Conservation (phyloP, 805 yeast genomes). For the Wickerhamomyces kurtzmanii region DNA sequence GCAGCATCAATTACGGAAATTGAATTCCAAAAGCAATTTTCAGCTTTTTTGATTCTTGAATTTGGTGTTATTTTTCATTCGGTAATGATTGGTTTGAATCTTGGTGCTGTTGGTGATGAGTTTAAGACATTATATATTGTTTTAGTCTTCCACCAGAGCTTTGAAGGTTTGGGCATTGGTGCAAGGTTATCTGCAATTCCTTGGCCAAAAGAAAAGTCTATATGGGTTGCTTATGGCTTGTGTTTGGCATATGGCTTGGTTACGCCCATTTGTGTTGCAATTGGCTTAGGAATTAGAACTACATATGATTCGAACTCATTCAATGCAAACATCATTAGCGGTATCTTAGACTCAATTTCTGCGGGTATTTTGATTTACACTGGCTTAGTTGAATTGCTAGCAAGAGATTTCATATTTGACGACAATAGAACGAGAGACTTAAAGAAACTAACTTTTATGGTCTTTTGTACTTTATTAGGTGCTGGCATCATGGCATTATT, state of each 20-base stretch:
- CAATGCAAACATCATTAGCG: constrained; percentile 45
- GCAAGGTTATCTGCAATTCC: constrained; percentile 52
- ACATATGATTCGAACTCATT: constrained; percentile 45
- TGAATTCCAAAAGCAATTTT: no score
- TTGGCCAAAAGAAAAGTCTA: constrained; percentile 35
- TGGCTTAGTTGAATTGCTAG: constrained; percentile 66
- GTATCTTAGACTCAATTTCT: constrained; percentile 60
- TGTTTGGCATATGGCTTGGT: constrained; percentile 43
- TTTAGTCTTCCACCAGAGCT: constrained; percentile 63
- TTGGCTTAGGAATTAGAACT: constrained; percentile 61
- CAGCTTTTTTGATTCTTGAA: constrained; percentile 48
- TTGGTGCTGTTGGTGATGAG: constrained; percentile 57
- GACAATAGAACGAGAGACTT: constrained; percentile 28
- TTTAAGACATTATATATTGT: constrained; percentile 57
- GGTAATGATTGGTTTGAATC: constrained; percentile 59
- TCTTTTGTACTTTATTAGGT: constrained; percentile 39
- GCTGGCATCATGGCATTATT: constrained; percentile 65
- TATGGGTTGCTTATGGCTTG: constrained; percentile 42
- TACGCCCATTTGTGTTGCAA: constrained; percentile 66
- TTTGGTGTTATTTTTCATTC: constrained; percentile 72
- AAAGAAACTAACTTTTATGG: constrained; percentile 28
- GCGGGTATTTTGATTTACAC: constrained; percentile 67
- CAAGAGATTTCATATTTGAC: constrained; percentile 56
- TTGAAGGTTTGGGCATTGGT: constrained; percentile 76
- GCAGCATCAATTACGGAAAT: no score